Conservation (phyloP, 2,329 filamentous ascomycete genomes). For the Ophiostoma ulmi region DNA sequence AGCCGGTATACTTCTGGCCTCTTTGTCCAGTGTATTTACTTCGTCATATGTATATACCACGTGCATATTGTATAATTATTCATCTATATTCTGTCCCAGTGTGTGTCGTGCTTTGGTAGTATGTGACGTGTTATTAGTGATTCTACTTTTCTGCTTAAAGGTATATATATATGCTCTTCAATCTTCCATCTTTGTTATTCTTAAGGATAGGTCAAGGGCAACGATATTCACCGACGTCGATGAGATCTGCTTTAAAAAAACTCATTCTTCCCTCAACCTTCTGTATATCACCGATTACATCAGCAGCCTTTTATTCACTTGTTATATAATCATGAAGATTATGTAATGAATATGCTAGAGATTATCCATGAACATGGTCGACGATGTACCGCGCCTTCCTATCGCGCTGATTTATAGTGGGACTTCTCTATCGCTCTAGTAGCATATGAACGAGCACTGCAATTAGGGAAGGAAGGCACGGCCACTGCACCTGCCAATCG, state of each 20-base stretch:
- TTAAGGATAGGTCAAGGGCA: no score
- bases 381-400: slow-evolving; percentile 4
- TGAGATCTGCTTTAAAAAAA: background rate
- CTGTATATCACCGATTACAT: no score
- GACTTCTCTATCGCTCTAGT: background rate
- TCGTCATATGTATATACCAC: slow-evolving; percentile 24
- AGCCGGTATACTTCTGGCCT: background rate
- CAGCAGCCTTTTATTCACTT: no score
- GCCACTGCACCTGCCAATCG: slow-evolving; percentile 10
- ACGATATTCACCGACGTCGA: no score
- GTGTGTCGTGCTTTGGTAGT: background rate
- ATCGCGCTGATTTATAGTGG: slow-evolving; percentile 2
- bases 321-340: background rate
- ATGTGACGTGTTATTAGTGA: background rate
- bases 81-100: slow-evolving; percentile 21
- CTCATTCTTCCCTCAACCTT: no score
- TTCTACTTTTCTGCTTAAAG: background rate
- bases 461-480: slow-evolving; percentile 11
- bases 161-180: no score
- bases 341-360: background rate
- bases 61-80: slow-evolving; percentile 27
- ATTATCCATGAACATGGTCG: background rate
- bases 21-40: slow-evolving; percentile 10
- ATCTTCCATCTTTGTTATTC: no score
- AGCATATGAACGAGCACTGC: background rate